Conservation (phyloP, 73 alveolate genomes). For the Tetrahymena malaccensis region DNA sequence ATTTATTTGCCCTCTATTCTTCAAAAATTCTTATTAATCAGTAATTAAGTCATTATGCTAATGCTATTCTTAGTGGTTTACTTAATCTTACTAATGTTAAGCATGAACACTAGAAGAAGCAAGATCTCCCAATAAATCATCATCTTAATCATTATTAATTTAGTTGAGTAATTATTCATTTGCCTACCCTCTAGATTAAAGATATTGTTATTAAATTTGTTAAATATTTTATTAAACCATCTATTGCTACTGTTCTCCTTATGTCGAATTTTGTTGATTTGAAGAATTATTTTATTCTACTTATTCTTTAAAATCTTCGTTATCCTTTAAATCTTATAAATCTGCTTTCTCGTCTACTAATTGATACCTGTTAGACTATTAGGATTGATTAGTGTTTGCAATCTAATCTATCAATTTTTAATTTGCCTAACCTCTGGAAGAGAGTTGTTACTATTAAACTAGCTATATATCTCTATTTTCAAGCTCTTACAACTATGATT, state of each 20-base stretch:
- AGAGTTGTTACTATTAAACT: not conserved
- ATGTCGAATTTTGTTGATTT: not conserved
- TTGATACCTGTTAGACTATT: not conserved
- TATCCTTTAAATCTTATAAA: too few relatives aligned
- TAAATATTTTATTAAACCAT: not conserved
- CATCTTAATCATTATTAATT: not conserved
- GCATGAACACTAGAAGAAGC: not conserved
- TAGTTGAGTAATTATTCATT: not conserved
- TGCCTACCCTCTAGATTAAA: not conserved
- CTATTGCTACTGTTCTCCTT: too few relatives aligned
- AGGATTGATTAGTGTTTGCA: not conserved
- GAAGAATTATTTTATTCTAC: not conserved
- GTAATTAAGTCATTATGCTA: not conserved
- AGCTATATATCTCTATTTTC: not conserved
- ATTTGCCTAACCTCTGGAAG: not conserved
- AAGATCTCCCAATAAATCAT: not conserved
- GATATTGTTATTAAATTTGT: not conserved
- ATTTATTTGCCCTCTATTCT: not conserved
- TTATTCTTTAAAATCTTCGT: too few relatives aligned
- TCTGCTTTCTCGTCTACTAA: not conserved
- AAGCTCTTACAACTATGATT: not conserved
- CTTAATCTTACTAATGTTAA: not conserved
- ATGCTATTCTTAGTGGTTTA: not conserved
- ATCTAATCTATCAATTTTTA: not conserved
- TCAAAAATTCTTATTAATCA: not conserved